Percentiles rank a stretch among this genome's conserved stretches.
These are phyloP conservation scores for Lactarius psammicola DNA, from an alignment of 768 basidiomycete genomes.

Conservation along the genomic window DNA sequence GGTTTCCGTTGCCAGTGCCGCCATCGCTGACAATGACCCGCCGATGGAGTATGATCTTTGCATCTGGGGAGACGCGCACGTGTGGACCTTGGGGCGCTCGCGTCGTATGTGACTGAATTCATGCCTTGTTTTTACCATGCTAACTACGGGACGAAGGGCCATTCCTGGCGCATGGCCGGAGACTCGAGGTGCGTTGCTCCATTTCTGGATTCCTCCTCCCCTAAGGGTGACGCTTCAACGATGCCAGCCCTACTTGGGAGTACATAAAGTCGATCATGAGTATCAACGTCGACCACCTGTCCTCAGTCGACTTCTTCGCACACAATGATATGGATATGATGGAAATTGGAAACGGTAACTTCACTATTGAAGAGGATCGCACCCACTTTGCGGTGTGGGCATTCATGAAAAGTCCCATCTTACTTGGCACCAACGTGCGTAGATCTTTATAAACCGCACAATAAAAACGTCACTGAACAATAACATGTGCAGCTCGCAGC, in stretches of 20 bases:
- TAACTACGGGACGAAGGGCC: conserved; percentile 38
- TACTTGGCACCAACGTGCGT: conserved; percentile 42
- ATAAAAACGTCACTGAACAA: not conserved
- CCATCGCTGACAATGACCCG: conserved; percentile 43
- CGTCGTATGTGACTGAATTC: conserved; percentile 39
- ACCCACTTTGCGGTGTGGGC: conserved; percentile 60
- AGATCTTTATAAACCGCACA: conserved; percentile 6
- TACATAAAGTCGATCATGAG: conserved; percentile 48
- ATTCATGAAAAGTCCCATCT: conserved; percentile 57
- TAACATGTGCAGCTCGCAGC: conserved; percentile 40
- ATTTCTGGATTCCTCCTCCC: not conserved
- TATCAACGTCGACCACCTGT: conserved; percentile 44
- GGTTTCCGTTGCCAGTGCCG: conserved; percentile 38
- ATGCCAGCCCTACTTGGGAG: conserved; percentile 45
- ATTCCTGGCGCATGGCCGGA: conserved; percentile 54
- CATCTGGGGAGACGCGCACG: conserved; percentile 54
- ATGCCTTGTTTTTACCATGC: not conserved
- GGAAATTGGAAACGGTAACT: conserved; percentile 48
- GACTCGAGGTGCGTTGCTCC: conserved; percentile 40
- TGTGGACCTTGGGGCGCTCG: conserved; percentile 60
- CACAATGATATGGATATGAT: conserved; percentile 65
- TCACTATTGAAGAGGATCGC: conserved; percentile 50
- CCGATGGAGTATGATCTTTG: conserved; percentile 53
- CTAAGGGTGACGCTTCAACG: not conserved
- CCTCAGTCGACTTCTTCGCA: conserved; percentile 45